Evolutionary conservation across 768 basidiomycete genomes (phyloP), one percentile per base, ranked within the genome.

Genomic region (Gelatoporia subvermispora): DNA sequence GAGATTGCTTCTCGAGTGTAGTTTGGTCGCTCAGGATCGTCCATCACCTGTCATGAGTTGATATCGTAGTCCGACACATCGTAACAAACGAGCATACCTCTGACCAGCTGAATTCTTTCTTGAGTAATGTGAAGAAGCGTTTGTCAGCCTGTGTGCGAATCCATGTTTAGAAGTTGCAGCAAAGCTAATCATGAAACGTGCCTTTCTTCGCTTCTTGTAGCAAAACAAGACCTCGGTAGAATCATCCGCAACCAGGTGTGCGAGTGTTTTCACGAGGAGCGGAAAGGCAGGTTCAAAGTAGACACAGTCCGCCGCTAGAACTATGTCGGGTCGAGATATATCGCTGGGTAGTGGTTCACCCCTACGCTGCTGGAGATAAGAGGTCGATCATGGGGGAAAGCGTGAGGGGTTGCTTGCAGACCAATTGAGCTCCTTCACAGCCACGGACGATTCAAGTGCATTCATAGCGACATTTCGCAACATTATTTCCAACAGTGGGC

Each of bases 211-310:
- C 61, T 94, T 95, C 69, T 93, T 93, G 71, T 93, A 95, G 62
- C 91, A 93, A 67, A 97, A 93, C 31, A 95, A 65, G 35, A 94
- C 77, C 48, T 91, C 85, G 16, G 85, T 78, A 17, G 66, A 65
- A 34, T 65, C 63, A 18, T 74, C 70, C 22, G 60, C 52, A 2
- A 64, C 71, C 34, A 95, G 77, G 38, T 84, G 78, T 28, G 70
- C 74, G 25, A 97, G 72, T 0, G 93, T 94, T 54, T 83, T 67
- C 2, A 93, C 87, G 1, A 97, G 78, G 11, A 93, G 76, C 8
- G 92, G 86, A 59, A 96, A 97, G 0, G 90, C 83, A 11, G 92
- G 90, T 66, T 96, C 93, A 55, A 91, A 93, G 69, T 97, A 97
- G 8, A 97, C 93, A 57, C 93, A 97, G 61, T 97, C 93, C 1